Percentiles rank a stretch among this genome's conserved stretches.
These are phyloP conservation scores for Lagenaria siceraria DNA, from an alignment of 306 rosid species.

Conservation along the genomic window DNA sequence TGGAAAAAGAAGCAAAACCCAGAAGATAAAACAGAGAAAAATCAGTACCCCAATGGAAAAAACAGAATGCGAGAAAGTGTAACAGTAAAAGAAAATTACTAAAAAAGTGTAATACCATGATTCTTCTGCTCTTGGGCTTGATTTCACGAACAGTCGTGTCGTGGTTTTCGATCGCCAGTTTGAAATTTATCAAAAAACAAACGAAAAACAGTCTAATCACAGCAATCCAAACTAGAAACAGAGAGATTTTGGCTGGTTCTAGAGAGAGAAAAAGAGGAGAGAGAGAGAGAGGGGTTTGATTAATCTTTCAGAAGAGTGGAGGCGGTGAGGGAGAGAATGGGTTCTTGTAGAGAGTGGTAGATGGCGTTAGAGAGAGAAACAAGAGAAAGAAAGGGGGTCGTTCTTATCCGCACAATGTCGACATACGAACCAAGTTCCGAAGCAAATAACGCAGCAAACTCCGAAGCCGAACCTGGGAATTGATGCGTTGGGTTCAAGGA, in stretches of 20 bases:
- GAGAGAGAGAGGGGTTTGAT: neutral
- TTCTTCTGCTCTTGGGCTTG: constrained; percentile 91
- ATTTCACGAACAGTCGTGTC: constrained; percentile 71
- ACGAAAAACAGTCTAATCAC: neutral
- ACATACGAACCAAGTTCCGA: constrained; percentile 8
- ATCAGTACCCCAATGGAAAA: neutral
- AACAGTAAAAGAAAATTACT: neutral
- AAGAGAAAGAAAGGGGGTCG: constrained; percentile 23
- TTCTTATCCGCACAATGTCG: constrained; percentile 94
- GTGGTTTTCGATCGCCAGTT: constrained; percentile 87
- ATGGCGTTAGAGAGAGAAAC: constrained; percentile 29
- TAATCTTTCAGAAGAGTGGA: constrained; percentile 18
- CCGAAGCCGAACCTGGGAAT: constrained; percentile 20
- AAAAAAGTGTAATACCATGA: constrained; percentile 40
- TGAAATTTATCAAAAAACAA: neutral
- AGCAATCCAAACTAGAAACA: neutral
- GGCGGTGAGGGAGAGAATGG: constrained; percentile 51
- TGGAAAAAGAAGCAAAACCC: neutral
- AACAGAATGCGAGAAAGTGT: neutral
- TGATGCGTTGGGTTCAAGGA: constrained; percentile 63
- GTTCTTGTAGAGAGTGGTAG: constrained; percentile 69
- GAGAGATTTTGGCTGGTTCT: neutral
- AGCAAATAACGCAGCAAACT: constrained; percentile 1
- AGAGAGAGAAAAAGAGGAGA: constrained; percentile 3
- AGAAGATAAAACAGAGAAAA: neutral